Base-by-base conservation (phyloP, 345 rosid genomes). In the Eucalyptus microcorys region DNA sequence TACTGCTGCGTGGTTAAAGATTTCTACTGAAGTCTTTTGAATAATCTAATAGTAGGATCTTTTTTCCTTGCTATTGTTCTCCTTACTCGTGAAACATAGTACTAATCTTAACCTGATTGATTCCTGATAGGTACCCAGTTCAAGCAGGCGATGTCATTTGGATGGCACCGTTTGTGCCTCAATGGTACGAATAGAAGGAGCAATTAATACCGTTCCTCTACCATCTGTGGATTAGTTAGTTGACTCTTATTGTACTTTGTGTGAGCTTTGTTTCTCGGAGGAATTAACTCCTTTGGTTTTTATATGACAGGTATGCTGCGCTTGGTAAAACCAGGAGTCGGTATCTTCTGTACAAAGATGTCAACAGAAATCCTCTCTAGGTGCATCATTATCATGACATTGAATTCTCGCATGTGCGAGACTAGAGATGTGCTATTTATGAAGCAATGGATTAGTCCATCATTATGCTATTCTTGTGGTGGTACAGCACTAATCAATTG, bases 101-200 rank as follows among this genome's bases (percentile, higher is more conserved):
- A 26, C 40, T 68, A 86, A 80, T 87, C 24, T 89, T 50, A 68
- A 49, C 50, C 53, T 57, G 55, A 86, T 50, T 49, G 59, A 49
- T 90, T 49, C 52, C 61, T 37, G 34, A 86, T 55, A 96, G 99
- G 99, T 97, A 97, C 88, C 98, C 99, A 26, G 95, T 97, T 89
- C 98, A 97, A 92, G 94, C 99, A 40, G 99, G 99, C 81, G 99
- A 98, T 93, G 98, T 91, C 71, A 96, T 97, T 89, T 98, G 99
- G 99, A 98, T 98, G 99, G 98, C 98, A 87, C 99, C 97, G 55
- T 97, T 98, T 93, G 99, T 97, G 93, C 98, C 98, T 85, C 99
- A 95, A 90, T 96, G 98, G 99, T 96, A 89, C 87, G 93, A 87
- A 34, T 91, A 89, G 87, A 90, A 71, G 42, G 90, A 91, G 86